These are phyloP conservation scores for Beauveria rudraprayagi DNA, from an alignment of 2,329 filamentous ascomycete genomes.

Conservation along the genomic window DNA sequence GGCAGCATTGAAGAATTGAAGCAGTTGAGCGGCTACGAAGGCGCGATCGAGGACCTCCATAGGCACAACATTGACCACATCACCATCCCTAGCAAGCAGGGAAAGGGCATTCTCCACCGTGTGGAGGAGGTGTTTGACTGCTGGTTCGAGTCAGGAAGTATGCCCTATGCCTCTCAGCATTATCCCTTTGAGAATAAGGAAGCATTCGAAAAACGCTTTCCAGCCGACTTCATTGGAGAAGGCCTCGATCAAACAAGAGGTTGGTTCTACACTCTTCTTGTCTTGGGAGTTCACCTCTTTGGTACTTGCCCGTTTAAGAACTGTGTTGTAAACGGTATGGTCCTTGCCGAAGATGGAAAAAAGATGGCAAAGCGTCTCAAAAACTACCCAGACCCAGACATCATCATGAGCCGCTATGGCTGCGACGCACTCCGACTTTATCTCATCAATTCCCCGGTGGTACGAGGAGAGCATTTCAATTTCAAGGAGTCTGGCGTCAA, in stretches of 20 bases:
- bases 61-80: constrained; percentile 90
- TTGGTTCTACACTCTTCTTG: constrained; percentile 92
- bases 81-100: constrained; percentile 83
- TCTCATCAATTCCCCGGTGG: constrained; percentile 92
- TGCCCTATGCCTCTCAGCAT: constrained; percentile 87
- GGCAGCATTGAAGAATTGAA: constrained; percentile 80
- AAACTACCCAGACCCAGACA: constrained; percentile 83
- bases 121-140: constrained; percentile 91
- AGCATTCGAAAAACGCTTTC: constrained; percentile 71
- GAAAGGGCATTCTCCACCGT: constrained; percentile 73
- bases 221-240: constrained; percentile 90
- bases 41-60: constrained; percentile 78
- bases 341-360: constrained; percentile 89
- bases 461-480: constrained; percentile 78
- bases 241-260: constrained; percentile 89
- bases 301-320: constrained; percentile 84
- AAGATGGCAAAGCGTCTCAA: constrained; percentile 98
- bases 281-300: constrained; percentile 82
- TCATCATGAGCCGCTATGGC: constrained; percentile 81
- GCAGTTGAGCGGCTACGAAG: constrained; percentile 76
- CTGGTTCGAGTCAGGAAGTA: constrained; percentile 94
- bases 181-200: constrained; percentile 89
- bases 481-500: constrained; percentile 93
- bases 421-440: constrained; percentile 92
- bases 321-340: constrained; percentile 92